These are phyloP conservation scores for Sarcodon aspratus DNA, from an alignment of 768 basidiomycete species.

Conservation along the genomic window DNA sequence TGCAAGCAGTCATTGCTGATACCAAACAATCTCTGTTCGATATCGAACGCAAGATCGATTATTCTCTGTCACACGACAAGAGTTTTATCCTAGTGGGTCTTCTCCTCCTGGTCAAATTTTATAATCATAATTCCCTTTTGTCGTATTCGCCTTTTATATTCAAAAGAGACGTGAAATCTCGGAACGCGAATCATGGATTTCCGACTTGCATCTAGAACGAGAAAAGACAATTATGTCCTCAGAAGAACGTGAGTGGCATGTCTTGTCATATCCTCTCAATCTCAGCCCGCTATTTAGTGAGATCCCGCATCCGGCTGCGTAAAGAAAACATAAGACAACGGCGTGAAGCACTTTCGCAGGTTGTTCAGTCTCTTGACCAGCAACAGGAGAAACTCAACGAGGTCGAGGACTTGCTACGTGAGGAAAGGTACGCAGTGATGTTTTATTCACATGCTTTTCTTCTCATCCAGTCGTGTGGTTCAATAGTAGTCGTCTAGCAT, in stretches of 20 bases:
- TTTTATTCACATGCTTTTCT: not conserved
- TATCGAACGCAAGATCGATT: conserved; percentile 21
- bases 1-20: conserved; percentile 28
- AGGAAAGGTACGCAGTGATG: conserved; percentile 23
- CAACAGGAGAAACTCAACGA: conserved; percentile 25
- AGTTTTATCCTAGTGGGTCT: conserved; percentile 12
- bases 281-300: conserved; percentile 20
- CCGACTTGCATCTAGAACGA: conserved; percentile 23
- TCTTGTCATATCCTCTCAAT: not conserved
- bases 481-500: conserved; percentile 33
- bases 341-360: conserved; percentile 33
- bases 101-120: not conserved
- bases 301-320: conserved; percentile 29
- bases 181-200: conserved; percentile 47
- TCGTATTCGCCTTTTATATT: too few relatives aligned
- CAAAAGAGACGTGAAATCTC: conserved; percentile 59
- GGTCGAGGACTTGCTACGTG: conserved; percentile 21
- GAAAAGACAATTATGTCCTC: too few relatives aligned
- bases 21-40: conserved; percentile 22
- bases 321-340: conserved; percentile 33
- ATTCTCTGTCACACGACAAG: conserved; percentile 14
- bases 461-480: not conserved
- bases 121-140: conserved; percentile 1
- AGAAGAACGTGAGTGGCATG: not conserved
- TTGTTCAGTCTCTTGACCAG: conserved; percentile 25